Base-by-base conservation (phyloP, 2,329 filamentous ascomycete genomes). In the Talaromyces sp. region DNA sequence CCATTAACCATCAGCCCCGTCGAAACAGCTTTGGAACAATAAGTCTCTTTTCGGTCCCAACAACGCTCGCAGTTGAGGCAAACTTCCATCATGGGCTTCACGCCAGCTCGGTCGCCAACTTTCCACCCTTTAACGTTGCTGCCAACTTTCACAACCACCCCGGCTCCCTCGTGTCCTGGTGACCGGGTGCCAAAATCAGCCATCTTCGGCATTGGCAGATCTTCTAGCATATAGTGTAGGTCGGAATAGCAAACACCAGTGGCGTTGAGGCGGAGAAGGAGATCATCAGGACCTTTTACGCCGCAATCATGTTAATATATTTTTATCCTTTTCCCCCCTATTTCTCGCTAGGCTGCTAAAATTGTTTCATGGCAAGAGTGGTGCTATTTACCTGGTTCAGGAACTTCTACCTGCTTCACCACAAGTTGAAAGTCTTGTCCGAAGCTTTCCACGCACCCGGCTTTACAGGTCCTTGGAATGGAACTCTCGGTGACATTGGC, bases 51-150 rank as follows among this genome's bases (percentile, higher is more conserved):
- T 10, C 14, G 17, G 11, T 26, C 48, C 27, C 27, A 29, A 9
- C 48, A 52, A n/a, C 24, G 21, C 6, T 52, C 48, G 79, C 91
- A 96, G 68, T 80, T 76, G 63, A 94, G 80, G 78, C 91, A 96
- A 60, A 88, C 86, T 67, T 90, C 89, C 77, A 95, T 92, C 70
- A 96, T 81, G 91, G 91, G 96, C 63, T 90, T 95, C 75, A 96
- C 84, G 74, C 92, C 92, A 63, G 85, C 92, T 69, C 90, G 80
- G 72, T 94, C 90, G 67, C 92, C 91, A 68, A 95, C 80, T 74
- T 90, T 78, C 63, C 94, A 77, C 69, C 92, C 89, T 5, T 82
- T 78, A 66, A 94, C 91, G 31, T 92, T 83, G 24, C 87, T 80
- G 67, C 91, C 92, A 63, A 82, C 82, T 56, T 88, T 86, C 27